phyloP scores from a whole-genome alignment of 129 eudicot species.

The Pittosporum tobira region DNA sequence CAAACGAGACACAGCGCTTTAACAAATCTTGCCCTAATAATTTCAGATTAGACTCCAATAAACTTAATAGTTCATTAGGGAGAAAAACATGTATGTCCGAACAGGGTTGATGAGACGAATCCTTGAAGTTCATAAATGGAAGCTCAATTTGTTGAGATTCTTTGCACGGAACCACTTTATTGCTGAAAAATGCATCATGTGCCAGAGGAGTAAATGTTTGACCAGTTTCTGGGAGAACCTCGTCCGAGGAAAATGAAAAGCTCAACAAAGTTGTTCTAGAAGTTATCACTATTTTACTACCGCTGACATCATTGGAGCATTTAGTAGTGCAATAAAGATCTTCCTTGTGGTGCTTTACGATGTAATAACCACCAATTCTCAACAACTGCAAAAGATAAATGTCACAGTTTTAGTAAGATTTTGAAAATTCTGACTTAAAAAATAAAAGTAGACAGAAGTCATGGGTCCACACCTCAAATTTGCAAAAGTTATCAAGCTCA shows the following conservation, averaged over 20 bases:
- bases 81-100: slow-evolving; percentile 38
- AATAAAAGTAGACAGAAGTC: too few species aligned
- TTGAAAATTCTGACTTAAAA: too few species aligned
- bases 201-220: slow-evolving; percentile 7
- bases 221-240: slow-evolving; percentile 18
- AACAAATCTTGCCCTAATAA: slow-evolving; percentile 21
- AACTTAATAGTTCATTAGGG: slow-evolving; percentile 31
- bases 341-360: slow-evolving; percentile 45
- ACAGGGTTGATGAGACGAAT: slow-evolving; percentile 14
- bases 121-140: slow-evolving; percentile 8
- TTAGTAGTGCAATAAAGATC: slow-evolving; percentile 31
- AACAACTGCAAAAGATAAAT: slow-evolving; percentile 41
- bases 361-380: slow-evolving; percentile 53
- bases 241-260: slow-evolving; percentile 39
- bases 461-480: slow-evolving; percentile 63
- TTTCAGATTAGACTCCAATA: slow-evolving; percentile 30
- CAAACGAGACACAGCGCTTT: slow-evolving; percentile 26
- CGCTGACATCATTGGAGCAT: slow-evolving; percentile 9
- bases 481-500: slow-evolving; percentile 37
- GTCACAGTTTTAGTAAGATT: too few species aligned
- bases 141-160: slow-evolving; percentile 18
- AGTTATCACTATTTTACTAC: slow-evolving; percentile 30
- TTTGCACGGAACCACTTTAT: slow-evolving; percentile 7
- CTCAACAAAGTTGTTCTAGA: slow-evolving; percentile 41
- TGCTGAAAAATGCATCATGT: not conserved